Evolutionary conservation across 2,329 filamentous ascomycete species (phyloP).

Genomic region (Botryotinia calthae): DNA sequence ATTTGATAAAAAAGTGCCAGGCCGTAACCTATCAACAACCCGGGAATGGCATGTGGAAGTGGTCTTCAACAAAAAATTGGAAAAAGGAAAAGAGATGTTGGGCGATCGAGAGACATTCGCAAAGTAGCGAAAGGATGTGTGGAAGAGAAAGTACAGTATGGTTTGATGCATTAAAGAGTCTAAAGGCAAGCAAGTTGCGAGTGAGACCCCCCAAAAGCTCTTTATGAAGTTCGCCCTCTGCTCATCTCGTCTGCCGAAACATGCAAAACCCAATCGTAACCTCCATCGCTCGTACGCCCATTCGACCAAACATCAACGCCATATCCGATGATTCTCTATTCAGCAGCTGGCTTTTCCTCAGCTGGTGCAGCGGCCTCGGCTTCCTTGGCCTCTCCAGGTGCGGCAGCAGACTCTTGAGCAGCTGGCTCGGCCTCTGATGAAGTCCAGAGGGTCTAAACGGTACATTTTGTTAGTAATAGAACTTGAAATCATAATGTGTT

Average conservation of each 20-base stretch:
- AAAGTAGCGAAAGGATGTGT: constrained; percentile 24
- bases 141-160: constrained; percentile 33
- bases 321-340: constrained; percentile 35
- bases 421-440: constrained; percentile 93
- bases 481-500: neutral
- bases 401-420: constrained; percentile 56
- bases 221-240: constrained; percentile 30
- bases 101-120: constrained; percentile 14
- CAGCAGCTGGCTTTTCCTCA: constrained; percentile 37
- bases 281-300: constrained; percentile 35
- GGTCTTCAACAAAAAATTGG: constrained; percentile 23
- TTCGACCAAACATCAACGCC: constrained; percentile 39
- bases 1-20: constrained; percentile 25
- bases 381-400: constrained; percentile 48
- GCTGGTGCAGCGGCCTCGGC: constrained; percentile 52
- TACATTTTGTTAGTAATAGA: constrained; percentile 15
- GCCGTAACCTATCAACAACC: constrained; percentile 22
- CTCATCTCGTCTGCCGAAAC: constrained; percentile 35
- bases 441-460: constrained; percentile 87
- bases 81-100: constrained; percentile 18
- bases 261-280: constrained; percentile 36
- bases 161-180: constrained; percentile 38
- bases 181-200: constrained; percentile 37
- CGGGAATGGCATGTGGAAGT: constrained; percentile 16
- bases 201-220: constrained; percentile 35